phyloP scores from a whole-genome alignment of 2,329 filamentous ascomycete genomes.

The Fusarium udum region DNA sequence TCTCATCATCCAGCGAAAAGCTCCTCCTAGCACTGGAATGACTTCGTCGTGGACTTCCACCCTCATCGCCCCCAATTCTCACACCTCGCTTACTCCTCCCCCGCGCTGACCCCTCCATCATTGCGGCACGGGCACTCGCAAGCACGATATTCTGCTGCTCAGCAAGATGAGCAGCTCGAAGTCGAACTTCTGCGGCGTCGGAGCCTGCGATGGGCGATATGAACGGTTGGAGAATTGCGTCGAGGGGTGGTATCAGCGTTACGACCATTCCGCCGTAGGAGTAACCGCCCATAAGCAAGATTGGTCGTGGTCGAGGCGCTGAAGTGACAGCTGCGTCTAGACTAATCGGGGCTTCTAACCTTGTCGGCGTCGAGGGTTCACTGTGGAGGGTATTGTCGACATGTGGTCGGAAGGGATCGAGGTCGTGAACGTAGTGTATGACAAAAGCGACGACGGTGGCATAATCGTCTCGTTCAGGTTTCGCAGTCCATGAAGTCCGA shows the following conservation, averaged over 20 bases:
- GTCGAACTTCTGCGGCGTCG: conserved; percentile 72
- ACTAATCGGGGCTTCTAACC: not conserved
- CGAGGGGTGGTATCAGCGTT: conserved; percentile 72
- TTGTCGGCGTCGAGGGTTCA: conserved; percentile 9
- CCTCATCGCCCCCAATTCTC: conserved; percentile 62
- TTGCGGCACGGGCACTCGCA: conserved; percentile 48
- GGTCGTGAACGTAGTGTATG: conserved; percentile 73
- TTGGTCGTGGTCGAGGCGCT: conserved; percentile 30
- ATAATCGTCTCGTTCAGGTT: conserved; percentile 84
- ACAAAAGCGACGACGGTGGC: conserved; percentile 83
- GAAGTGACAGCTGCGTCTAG: not conserved
- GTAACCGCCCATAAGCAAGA: conserved; percentile 78
- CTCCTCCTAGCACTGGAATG: conserved; percentile 49
- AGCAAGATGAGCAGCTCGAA: conserved; percentile 75
- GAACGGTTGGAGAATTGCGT: conserved; percentile 69
- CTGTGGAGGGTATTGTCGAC: conserved; percentile 5
- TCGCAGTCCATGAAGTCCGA: conserved; percentile 86
- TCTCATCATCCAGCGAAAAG: conserved; percentile 59
- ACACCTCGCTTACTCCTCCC: conserved; percentile 51
- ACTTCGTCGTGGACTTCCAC: conserved; percentile 52
- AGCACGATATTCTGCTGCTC: conserved; percentile 65
- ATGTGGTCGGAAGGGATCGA: conserved; percentile 54
- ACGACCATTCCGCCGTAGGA: conserved; percentile 91
- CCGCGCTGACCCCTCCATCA: conserved; percentile 40
- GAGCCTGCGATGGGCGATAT: conserved; percentile 61